These are phyloP conservation scores for Echria macrotheca DNA, from an alignment of 495 filamentous ascomycete species.

Conservation along the genomic window DNA sequence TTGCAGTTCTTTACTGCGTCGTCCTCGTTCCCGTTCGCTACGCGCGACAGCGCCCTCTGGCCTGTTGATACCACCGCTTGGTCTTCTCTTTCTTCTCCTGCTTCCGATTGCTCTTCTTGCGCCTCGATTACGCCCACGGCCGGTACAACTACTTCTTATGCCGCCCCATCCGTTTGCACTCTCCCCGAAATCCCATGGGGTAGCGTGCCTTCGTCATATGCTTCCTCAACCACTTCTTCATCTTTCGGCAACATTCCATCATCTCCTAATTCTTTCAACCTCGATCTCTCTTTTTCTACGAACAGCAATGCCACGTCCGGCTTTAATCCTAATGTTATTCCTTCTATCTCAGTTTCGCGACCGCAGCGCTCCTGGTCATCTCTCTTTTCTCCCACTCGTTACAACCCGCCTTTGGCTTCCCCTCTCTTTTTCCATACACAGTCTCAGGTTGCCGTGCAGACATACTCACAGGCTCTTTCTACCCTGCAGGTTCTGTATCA, in stretches of 20 bases:
- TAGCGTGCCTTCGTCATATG: constrained; percentile 19
- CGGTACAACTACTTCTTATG: constrained; percentile 12
- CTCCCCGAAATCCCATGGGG: constrained; percentile 19
- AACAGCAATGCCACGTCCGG: constrained; percentile 2
- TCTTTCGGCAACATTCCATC: constrained; percentile 4
- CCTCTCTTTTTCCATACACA: constrained; percentile 19
- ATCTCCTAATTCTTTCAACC: constrained; percentile 8
- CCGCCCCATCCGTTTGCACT: constrained; percentile 15
- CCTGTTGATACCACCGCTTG: constrained; percentile 34
- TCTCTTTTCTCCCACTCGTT: constrained; percentile 21
- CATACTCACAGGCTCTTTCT: constrained; percentile 42
- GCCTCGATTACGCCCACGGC: constrained; percentile 23
- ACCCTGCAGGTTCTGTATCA: constrained; percentile 35
- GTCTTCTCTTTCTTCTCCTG: constrained; percentile 26
- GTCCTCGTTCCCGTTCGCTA: constrained; percentile 21
- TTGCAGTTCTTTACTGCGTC: constrained; percentile 27
- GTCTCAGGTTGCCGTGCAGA: constrained; percentile 23
- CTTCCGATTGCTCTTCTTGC: constrained; percentile 29
- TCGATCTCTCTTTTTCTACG: constrained; percentile 6
- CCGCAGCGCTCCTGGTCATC: constrained; percentile 23
- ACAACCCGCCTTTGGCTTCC: constrained; percentile 11
- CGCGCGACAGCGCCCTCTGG: constrained; percentile 20
- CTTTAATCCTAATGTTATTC: constrained; percentile 20
- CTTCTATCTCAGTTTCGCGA: constrained; percentile 10
- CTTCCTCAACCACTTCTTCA: constrained; percentile 19